Evolutionary conservation across 2,329 filamentous ascomycete genomes (phyloP), one percentile per base, ranked within the genome.

Genomic region (Aureobasidium sp.): DNA sequence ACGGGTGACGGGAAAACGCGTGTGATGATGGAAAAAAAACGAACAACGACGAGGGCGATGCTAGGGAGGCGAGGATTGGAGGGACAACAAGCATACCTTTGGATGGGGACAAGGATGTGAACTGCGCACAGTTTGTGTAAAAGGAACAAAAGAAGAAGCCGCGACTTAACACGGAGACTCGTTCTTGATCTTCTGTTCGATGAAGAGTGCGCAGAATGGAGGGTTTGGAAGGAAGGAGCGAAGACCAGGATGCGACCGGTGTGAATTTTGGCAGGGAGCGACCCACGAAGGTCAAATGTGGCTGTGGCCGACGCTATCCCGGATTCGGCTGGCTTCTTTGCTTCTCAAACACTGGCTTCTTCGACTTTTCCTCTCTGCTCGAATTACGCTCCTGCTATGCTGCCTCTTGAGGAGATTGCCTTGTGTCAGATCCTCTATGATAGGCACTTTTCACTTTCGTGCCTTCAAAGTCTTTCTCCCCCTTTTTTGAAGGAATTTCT

Each of bases 351-450:
- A 50, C 47, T 50, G 47, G 47, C 47, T 50, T 32, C 56, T 29
- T 39, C 20, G 46, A 23, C 37, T 20, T 60, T 60, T 60, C 41
- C 57, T 29, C 26, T 48, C 56, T 59, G 55, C 55, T 58, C 55
- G 42, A 60, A 60, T 58, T 58, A 23, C 46, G 23, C 29, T 60
- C 36, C 57, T 60, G 57, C 23, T 60, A 26, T 60, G 44, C 34
- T 60, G 57, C 57, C 44, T 46, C 36, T 36, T 50, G 44, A 23
- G 44, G 57, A 60, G 48, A 60, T 60, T 60, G 57, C 57, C 46
- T 60, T 17, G 57, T 60, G 46, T 60, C 57, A 60, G 57, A 42
- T 51, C 34, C 37, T 47, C 42, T 48, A 42, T 32, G 17, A 20
- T 29, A n/a, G 17, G 55, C 55, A 37, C 41, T 13, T 48, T 48